phyloP scores from a whole-genome alignment of 139 green algal genomes.

The Deuterostichococcus epilithicus region DNA sequence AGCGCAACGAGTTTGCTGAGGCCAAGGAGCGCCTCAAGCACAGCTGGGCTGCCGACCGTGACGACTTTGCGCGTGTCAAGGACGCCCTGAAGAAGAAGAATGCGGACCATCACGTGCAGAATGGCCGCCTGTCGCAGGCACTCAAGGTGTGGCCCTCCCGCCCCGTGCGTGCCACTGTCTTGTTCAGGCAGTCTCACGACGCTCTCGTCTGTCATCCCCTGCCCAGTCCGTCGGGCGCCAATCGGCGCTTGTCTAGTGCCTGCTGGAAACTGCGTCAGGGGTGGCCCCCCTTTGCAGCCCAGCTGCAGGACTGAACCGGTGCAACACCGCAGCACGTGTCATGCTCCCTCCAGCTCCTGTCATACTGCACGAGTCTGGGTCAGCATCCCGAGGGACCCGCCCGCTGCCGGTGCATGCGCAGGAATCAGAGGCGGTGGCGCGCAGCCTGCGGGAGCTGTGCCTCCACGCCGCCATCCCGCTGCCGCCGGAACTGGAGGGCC shows the following conservation, averaged over 20 bases:
- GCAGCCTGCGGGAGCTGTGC: constrained; percentile 19
- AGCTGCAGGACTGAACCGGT: no score
- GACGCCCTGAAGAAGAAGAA: constrained; percentile 26
- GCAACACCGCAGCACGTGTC: no score
- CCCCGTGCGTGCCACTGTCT: neutral
- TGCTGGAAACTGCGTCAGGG: no score
- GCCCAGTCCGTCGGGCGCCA: no score
- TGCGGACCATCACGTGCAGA: constrained; percentile 23
- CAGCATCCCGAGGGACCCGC: no score
- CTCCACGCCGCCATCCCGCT: neutral
- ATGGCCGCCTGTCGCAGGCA: constrained; percentile 12
- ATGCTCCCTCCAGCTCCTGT: no score
- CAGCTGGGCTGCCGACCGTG: constrained; percentile 19
- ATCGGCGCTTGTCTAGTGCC: no score
- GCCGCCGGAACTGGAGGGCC: constrained; percentile 13
- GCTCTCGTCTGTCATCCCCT: no score
- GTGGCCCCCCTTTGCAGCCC: no score
- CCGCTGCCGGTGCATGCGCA: no score
- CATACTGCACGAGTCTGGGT: no score
- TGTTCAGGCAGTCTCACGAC: no score
- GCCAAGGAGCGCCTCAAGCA: constrained; percentile 23
- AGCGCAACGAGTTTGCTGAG: constrained; percentile 20
- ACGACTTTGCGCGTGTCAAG: constrained; percentile 28
- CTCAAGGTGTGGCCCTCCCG: constrained; percentile 3
- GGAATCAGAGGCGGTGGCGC: constrained; percentile 13